A percentile compares a stretch with the other conserved stretches of the same genome.
phyloP scores from a whole-genome alignment of 352 stramenopile genomes.

The Saprolegnia parasitica region DNA sequence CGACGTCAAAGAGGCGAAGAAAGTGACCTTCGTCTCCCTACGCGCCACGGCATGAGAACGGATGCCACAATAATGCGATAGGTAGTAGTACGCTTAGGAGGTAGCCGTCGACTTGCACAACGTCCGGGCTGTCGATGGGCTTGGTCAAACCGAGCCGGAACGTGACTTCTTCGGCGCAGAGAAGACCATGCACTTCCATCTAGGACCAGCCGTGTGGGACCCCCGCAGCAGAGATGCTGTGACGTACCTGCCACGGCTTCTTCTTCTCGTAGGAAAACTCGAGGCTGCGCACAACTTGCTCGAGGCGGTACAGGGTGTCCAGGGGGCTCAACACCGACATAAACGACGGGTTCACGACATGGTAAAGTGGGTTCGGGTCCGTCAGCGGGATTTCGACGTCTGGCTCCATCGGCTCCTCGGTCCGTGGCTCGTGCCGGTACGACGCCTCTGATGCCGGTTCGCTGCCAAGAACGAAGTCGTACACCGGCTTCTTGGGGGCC shows the following conservation, averaged over 20 bases:
- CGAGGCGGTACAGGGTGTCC: slow-evolving; percentile 5
- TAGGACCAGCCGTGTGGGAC: background rate
- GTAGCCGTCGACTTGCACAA: slow-evolving; percentile 1
- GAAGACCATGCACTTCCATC: background rate
- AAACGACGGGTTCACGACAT: slow-evolving; percentile 13
- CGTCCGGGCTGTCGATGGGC: background rate
- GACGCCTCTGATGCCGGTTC: no score
- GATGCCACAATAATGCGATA: background rate
- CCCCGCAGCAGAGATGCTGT: no score
- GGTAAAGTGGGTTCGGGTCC: background rate
- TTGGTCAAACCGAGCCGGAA: slow-evolving; percentile 2
- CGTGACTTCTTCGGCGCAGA: slow-evolving; percentile 23
- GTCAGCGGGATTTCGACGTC: background rate
- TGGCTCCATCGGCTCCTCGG: background rate
- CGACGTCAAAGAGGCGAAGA: slow-evolving; percentile 17
- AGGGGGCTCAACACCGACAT: background rate
- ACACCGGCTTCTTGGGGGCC: no score
- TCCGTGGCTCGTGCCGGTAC: no score
- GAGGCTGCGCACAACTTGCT: background rate
- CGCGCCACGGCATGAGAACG: background rate
- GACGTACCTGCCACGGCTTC: background rate
- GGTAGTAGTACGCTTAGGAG: background rate
- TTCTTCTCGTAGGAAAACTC: slow-evolving; percentile 13
- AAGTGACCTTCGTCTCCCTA: slow-evolving; percentile 16
- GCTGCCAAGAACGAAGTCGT: no score